Evolutionary conservation across 192 early-diverging fungal genomes (phyloP), one percentile per base, ranked within the genome.

Genomic region (Powellomyces hirtus): DNA sequence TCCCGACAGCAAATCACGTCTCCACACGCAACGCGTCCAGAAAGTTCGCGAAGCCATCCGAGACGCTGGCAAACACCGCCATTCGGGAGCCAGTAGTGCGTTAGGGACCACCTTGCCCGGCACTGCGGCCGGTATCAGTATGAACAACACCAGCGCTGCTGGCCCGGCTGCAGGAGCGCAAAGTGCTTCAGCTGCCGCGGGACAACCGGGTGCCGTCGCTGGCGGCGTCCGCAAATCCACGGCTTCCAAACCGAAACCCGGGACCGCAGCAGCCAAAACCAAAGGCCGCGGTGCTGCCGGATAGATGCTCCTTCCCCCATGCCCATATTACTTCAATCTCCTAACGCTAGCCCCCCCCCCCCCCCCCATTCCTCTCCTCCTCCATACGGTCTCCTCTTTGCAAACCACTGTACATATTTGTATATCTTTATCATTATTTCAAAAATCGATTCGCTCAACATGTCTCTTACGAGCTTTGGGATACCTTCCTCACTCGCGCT

Each of bases 41-140:
- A 59, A 50, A 34, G 57, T 69, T 2, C 67, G 67, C 24, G 58
- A 69, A 26, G 67, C 67, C 4, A 49, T 69, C 14, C 24, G 49
- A 0, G 45, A 50, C 16, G 62, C 26, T 33, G 49, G 30, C 0
- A 20, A 46, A 34, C 62, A 60, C 29, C 34, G 38, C 18, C 38
- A 60, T 36, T n/a, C 36, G 31, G 2, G 11, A 24, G 31, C 59
- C 14, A 27, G n/a, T 37, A 29, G 46, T 24, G 46, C n/a, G 46
- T 2, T 18, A 42, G 8, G 5, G 46, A 14, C n/a, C 46, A 24
- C n/a, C 46, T 18, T 49, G 46, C n/a, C 4, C 46, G 40, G 40
- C 40, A 42, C 40, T 42, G 40, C 40, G 18, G 40, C 40, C 8
- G 16, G 5, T 49, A n/a, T n/a, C n/a, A n/a, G n/a, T n/a, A n/a